Conservation (phyloP, 495 filamentous ascomycete genomes). For the Hyaloscypha finlandica region DNA sequence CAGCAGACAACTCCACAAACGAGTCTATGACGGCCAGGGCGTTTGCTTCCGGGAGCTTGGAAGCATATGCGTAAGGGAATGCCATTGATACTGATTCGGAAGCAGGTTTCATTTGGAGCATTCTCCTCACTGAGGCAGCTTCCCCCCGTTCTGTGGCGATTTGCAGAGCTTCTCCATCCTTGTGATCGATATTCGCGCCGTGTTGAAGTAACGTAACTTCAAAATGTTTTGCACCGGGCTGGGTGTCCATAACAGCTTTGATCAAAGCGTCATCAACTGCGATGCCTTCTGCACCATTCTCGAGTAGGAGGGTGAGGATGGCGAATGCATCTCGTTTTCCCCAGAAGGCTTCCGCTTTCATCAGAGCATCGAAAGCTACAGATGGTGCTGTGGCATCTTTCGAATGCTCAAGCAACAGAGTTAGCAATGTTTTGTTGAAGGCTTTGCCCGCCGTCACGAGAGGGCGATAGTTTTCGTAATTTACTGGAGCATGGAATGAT, state of each 20-base stretch:
- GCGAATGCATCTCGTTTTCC: background rate
- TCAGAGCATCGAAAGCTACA: slow-evolving; percentile 1
- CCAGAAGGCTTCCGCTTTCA: slow-evolving; percentile 18
- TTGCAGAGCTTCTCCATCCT: slow-evolving; percentile 20
- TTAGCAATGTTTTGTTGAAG: slow-evolving; percentile 5
- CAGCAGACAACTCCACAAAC: slow-evolving; percentile 14
- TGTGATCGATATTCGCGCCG: slow-evolving; percentile 16
- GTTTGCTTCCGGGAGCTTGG: slow-evolving; percentile 9
- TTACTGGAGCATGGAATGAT: slow-evolving; percentile 8
- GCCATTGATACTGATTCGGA: slow-evolving; percentile 16
- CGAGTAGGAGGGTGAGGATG: slow-evolving; percentile 13
- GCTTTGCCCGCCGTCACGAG: slow-evolving; percentile 9
- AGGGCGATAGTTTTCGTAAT: slow-evolving; percentile 16
- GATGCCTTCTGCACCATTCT: slow-evolving; percentile 21
- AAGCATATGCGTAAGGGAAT: slow-evolving; percentile 12
- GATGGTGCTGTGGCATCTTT: slow-evolving; percentile 16
- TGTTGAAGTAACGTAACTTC: slow-evolving; percentile 13
- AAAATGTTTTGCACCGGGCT: slow-evolving; percentile 16
- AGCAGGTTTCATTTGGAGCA: slow-evolving; percentile 10
- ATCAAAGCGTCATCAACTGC: slow-evolving; percentile 21
- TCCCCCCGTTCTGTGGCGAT: slow-evolving; percentile 20
- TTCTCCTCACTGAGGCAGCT: slow-evolving; percentile 7
- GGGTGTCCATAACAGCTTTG: slow-evolving; percentile 2
- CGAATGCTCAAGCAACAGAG: slow-evolving; percentile 8
- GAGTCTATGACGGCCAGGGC: slow-evolving; percentile 8